Base-by-base conservation (phyloP, 148 eudicot genomes). In the Silene latifolia region DNA sequence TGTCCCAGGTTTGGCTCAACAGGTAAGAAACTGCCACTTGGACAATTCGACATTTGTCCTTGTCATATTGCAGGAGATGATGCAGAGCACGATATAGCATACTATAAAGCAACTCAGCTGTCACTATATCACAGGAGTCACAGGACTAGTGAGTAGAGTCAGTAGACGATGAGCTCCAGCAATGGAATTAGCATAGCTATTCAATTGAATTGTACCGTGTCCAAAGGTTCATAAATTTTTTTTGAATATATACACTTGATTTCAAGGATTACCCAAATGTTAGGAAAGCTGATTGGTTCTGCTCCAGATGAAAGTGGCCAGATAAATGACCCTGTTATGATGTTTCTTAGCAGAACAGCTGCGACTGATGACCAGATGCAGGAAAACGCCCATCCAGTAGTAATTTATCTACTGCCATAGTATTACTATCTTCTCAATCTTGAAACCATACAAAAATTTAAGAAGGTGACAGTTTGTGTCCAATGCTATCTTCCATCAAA, bases 131-230 rank as follows among this genome's bases (percentile, higher is more conserved):
- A 44, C 35, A 32, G 35, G 35, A 32, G 44, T 39, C 8, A 39
- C 44, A 12, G 4, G 23, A 62, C 59, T 73, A 19, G 44, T 15
- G 20, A 46, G 51, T 24, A 62, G 68, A 19, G 44, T 15, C 11
- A 46, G 51, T 24, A 62, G 68, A 62, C 23, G n/a, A 62, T 17
- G 23, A 73, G 54, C 57, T 63, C 11, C 60, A 27, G 57, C n/a
- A 47, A 74, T 63, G 60, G 15, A 63, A 63, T 61, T 60, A 60
- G 20, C 76, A 74, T 24, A 47, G 69, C 18, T 63, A 63, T 47
- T 63, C 19, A 25, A 62, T 21, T 53, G n/a, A 24, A 4, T 17
- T 17, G 59, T 25, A 63, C 12, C 17, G 32, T 21, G 2, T 60
- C 11, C 13, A 21, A 20, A 24, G 44, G 5, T 10, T 58, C 24